Evolutionary conservation across 768 basidiomycete species (phyloP).

Genomic region (Omphalotus guepiniiformis): DNA sequence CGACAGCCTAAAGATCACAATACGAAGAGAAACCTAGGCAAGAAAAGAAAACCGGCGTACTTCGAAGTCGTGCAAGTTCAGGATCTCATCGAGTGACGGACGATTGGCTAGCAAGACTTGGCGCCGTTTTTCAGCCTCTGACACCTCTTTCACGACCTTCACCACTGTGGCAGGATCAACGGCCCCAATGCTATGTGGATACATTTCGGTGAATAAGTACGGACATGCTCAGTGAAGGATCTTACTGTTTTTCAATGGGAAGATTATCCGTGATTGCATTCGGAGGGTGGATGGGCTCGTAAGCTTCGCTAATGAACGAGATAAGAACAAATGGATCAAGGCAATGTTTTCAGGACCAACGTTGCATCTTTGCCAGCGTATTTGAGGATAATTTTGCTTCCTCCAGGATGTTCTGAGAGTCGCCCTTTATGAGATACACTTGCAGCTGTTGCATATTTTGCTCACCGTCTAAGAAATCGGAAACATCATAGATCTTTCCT

Average conservation of each 20-base stretch:
- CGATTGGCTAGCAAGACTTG: slow-evolving; percentile 56
- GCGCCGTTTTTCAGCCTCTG: slow-evolving; percentile 68
- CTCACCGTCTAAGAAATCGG: slow-evolving; percentile 69
- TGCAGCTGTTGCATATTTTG: not conserved
- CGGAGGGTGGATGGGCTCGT: slow-evolving; percentile 88
- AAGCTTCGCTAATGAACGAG: slow-evolving; percentile 52
- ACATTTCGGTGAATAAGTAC: not conserved
- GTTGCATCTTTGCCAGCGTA: slow-evolving; percentile 90
- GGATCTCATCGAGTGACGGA: slow-evolving; percentile 72
- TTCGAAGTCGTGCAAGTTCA: slow-evolving; percentile 95
- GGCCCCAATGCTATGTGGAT: slow-evolving; percentile 51
- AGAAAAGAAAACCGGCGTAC: slow-evolving; percentile 28
- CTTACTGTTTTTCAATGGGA: slow-evolving; percentile 81
- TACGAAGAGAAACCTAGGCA: not conserved
- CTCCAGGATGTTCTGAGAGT: slow-evolving; percentile 66
- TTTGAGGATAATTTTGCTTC: slow-evolving; percentile 80
- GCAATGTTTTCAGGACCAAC: slow-evolving; percentile 34
- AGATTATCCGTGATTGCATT: slow-evolving; percentile 74
- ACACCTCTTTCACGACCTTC: slow-evolving; percentile 56
- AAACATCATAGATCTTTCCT: slow-evolving; percentile 78
- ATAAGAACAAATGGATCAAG: not conserved
- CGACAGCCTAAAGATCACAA: slow-evolving; percentile 58
- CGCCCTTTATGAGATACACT: not conserved
- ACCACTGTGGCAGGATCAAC: slow-evolving; percentile 68
- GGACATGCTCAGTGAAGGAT: too few relatives aligned